A percentile compares a stretch with the other conserved stretches of the same genome.
Evolutionary conservation across 305 asterid species (phyloP).

Genomic region (Nicotiana rustica): DNA sequence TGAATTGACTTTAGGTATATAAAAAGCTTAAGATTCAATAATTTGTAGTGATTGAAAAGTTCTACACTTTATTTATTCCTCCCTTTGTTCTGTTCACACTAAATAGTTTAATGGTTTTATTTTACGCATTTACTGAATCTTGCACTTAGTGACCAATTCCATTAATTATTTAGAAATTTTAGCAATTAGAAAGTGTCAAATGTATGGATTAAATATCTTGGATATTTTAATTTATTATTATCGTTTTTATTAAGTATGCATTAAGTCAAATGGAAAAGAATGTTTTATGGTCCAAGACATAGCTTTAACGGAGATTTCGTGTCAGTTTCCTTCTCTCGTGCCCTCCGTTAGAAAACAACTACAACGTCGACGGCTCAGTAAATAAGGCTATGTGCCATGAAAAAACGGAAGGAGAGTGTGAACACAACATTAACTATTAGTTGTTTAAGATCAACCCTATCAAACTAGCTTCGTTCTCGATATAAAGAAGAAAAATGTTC

Average conservation of each 20-base stretch:
- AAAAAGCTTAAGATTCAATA: not conserved
- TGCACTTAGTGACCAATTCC: not conserved
- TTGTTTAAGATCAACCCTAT: no score
- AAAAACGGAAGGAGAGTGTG: no score
- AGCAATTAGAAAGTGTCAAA: not conserved
- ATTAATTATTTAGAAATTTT: not conserved
- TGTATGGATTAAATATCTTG: not conserved
- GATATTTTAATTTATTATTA: not conserved
- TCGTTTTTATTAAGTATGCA: not conserved
- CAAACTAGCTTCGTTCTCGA: no score
- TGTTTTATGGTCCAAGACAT: not conserved
- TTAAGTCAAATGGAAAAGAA: not conserved
- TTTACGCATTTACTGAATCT: not conserved
- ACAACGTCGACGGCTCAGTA: no score
- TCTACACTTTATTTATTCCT: not conserved
- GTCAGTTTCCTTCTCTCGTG: not conserved
- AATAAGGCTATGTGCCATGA: no score
- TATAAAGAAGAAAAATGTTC: no score
- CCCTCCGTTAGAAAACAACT: not conserved
- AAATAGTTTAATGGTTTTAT: no score
- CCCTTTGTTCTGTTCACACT: not conserved
- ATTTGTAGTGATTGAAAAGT: not conserved
- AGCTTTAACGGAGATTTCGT: not conserved
- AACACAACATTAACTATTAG: no score
- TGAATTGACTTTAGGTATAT: constrained; percentile 21